Evolutionary conservation across 495 filamentous ascomycete genomes (phyloP), one percentile per base, ranked within the genome.

Genomic region (Cenococcum geophilum): DNA sequence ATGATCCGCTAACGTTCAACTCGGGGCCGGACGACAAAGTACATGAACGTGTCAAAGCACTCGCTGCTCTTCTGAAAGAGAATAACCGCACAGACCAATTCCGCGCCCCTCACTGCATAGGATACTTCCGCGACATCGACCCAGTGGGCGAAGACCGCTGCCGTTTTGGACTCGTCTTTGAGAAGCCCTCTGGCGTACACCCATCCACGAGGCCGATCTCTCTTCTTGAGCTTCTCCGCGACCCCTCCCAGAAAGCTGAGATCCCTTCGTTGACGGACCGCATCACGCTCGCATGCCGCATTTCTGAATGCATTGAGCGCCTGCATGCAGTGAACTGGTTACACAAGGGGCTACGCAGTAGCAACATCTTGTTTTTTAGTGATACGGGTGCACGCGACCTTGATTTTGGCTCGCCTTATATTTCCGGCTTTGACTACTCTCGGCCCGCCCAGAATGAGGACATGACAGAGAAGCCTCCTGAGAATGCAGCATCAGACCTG

Each of bases 251-350:
- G 4, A 36, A 59, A 8, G 50, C 61, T 40, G 56, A 65, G 3
- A 63, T 65, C 36, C 64, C 70, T 18, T 52, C 43, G 21, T 52
- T 66, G 14, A 70, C 64, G 18, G 55, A 60, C 43, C 64, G 70
- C 55, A 70, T 72, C 52, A 49, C 54, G 5, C 62, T 72, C 32
- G 64, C 66, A 55, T 59, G 60, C 14, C 36, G 50, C 20, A 59
- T 70, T 9, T 9, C 67, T 27, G 64, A 68, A 42, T 68, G 61
- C 16, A 45, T 72, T 37, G 62, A 67, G 55, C 62, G 65, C 43
- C 70, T 85, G 0, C 81, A 85, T 53, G 73, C 78, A 0, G 77
- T 82, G 1, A 78, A 80, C 53, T 85, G 80, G 81, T 67, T 83
- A 25, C 82, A 83, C 72, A 85, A 84, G 66, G 78, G 79, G 2